phyloP scores from a whole-genome alignment of 768 basidiomycete species.

The Lactarius evosmus region DNA sequence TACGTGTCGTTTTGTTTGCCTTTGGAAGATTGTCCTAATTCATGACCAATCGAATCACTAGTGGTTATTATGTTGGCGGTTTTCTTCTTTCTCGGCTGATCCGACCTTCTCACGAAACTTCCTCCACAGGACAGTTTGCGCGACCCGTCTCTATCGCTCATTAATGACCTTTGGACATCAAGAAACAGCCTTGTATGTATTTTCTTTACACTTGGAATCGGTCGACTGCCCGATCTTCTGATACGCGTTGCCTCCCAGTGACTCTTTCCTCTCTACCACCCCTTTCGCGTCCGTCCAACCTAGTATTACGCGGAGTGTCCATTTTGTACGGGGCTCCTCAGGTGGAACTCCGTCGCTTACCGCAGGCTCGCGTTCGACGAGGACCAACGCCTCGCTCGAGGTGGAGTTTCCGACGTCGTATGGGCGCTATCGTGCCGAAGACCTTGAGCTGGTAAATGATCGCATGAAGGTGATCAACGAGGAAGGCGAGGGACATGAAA shows the following conservation, averaged over 20 bases:
- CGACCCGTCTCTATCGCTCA: slow-evolving; percentile 14
- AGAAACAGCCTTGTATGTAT: background rate
- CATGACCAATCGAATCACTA: background rate
- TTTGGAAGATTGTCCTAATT: background rate
- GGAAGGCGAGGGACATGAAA: background rate
- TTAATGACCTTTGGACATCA: background rate
- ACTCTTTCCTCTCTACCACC: background rate
- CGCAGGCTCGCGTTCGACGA: background rate
- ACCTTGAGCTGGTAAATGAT: background rate
- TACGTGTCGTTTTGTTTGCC: background rate
- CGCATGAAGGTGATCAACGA: slow-evolving; percentile 5
- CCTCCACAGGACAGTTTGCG: slow-evolving; percentile 1
- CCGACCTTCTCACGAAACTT: background rate
- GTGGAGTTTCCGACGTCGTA: slow-evolving; percentile 15
- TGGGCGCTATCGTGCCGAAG: slow-evolving; percentile 14
- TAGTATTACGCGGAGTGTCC: background rate
- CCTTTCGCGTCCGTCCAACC: slow-evolving; percentile 1
- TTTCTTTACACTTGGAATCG: background rate
- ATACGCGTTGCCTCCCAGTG: background rate
- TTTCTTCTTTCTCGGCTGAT: background rate
- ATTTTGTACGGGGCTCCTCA: background rate
- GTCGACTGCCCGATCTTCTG: background rate
- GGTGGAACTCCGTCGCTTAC: background rate
- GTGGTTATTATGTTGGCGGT: background rate
- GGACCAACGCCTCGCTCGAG: slow-evolving; percentile 2